Conservation (phyloP, 2,329 filamentous ascomycete genomes). For the Cercospora citrullina region DNA sequence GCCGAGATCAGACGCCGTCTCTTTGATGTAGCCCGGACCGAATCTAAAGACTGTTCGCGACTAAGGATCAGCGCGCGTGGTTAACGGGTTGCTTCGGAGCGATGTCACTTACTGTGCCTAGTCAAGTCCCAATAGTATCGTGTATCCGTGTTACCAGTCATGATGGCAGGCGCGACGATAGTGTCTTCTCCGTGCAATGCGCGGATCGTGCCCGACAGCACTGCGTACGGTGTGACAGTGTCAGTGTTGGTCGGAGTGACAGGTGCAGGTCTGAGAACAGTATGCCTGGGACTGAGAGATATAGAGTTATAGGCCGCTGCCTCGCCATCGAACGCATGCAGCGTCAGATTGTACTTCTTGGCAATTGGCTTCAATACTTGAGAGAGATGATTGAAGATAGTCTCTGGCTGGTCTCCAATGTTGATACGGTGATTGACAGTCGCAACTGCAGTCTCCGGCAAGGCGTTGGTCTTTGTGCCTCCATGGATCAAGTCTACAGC, state of each 20-base stretch:
- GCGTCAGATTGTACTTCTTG: constrained; percentile 50
- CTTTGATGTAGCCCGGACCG: constrained; percentile 38
- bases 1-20: constrained; percentile 32
- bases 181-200: constrained; percentile 47
- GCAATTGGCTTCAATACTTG: constrained; percentile 51
- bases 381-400: constrained; percentile 50
- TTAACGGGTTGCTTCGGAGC: background rate
- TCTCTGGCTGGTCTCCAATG: constrained; percentile 53
- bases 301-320: constrained; percentile 39
- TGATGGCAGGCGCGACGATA: constrained; percentile 40
- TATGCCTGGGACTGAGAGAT: constrained; percentile 31
- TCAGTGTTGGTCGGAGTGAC: constrained; percentile 41
- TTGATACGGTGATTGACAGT: constrained; percentile 60
- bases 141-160: constrained; percentile 42
- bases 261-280: constrained; percentile 37
- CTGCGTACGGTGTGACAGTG: constrained; percentile 33
- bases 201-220: constrained; percentile 47
- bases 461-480: constrained; percentile 60
- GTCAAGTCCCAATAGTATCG: constrained; percentile 40
- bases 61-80: background rate
- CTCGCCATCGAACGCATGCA: constrained; percentile 52
- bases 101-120: constrained; percentile 32
- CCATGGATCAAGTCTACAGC: constrained; percentile 57
- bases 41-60: constrained; percentile 25
- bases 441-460: constrained; percentile 56